phyloP scores from a whole-genome alignment of 139 green algal genomes.

The Chlorella sp. region DNA sequence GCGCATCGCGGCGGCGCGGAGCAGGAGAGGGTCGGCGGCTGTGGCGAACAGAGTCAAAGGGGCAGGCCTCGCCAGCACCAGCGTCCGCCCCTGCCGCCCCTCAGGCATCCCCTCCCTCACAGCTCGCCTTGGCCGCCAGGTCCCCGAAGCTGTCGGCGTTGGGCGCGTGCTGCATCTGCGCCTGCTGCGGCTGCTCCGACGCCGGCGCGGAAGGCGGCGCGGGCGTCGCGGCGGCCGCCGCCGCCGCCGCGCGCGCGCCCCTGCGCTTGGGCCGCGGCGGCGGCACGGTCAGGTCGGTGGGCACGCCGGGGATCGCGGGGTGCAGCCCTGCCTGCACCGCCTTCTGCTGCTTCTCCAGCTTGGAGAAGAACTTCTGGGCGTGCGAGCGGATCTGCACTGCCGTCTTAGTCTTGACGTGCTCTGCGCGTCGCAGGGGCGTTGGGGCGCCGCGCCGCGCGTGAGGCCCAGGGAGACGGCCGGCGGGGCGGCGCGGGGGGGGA shows the following conservation, averaged over 20 bases:
- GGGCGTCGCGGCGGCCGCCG: too few species aligned
- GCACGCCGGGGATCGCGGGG: constrained; percentile 9
- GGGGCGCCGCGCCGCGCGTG: neutral
- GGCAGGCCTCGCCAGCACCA: too few species aligned
- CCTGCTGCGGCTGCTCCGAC: too few species aligned
- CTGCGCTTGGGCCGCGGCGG: constrained; percentile 90
- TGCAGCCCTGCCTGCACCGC: constrained; percentile 26
- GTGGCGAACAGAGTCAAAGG: neutral
- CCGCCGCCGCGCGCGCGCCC: too few species aligned
- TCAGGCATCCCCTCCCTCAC: too few species aligned
- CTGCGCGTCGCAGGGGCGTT: constrained; percentile 50
- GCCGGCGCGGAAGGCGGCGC: too few species aligned
- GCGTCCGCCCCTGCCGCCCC: constrained; percentile 22
- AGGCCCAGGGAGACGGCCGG: too few species aligned
- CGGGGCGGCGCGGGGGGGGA: too few species aligned
- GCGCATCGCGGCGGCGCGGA: too few species aligned
- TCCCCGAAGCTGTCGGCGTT: too few species aligned
- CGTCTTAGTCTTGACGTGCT: constrained; percentile 93
- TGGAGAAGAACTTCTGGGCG: constrained; percentile 93
- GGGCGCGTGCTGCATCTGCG: too few species aligned
- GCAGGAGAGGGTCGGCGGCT: neutral
- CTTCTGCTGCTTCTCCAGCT: constrained; percentile 67
- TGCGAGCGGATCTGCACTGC: constrained; percentile 95
- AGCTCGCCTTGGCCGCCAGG: too few species aligned
- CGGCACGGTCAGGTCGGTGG: constrained; percentile 72